A percentile compares a stretch with the other conserved stretches of the same genome.
These are phyloP conservation scores for Hortaea sp. DNA, from an alignment of 2,329 filamentous ascomycete genomes.

Conservation along the genomic window DNA sequence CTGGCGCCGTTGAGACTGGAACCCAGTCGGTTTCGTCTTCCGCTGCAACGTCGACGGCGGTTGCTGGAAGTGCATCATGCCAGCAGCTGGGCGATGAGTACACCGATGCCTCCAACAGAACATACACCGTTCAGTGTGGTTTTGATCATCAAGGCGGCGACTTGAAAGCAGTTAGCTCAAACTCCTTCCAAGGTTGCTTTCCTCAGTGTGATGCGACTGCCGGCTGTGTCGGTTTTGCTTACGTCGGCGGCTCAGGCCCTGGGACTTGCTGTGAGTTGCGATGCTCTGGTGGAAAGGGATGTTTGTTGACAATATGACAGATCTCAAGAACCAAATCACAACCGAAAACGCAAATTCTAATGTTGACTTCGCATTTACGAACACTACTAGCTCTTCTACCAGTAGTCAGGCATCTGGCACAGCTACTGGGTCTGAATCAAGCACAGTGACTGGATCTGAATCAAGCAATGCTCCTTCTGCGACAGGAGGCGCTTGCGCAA, in stretches of 20 bases:
- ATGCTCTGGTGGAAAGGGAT: too few species aligned
- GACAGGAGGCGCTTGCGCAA: background rate
- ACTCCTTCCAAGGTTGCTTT: slow-evolving; percentile 4
- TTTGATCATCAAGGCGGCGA: slow-evolving; percentile 1
- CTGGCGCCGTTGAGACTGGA: too few species aligned
- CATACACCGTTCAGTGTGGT: slow-evolving; percentile 3
- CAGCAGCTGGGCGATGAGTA: slow-evolving; percentile 4
- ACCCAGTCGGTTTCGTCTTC: too few species aligned
- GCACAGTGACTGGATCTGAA: too few species aligned
- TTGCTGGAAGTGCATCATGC: slow-evolving; percentile 8
- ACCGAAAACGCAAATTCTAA: background rate
- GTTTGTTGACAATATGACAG: background rate
- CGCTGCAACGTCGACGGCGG: background rate
- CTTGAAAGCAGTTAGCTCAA: background rate
- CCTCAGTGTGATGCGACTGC: slow-evolving; percentile 6
- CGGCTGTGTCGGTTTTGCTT: slow-evolving; percentile 10
- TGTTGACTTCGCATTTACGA: background rate
- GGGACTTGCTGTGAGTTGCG: slow-evolving; percentile 7
- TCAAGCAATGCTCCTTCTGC: background rate
- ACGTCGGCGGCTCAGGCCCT: slow-evolving; percentile 1
- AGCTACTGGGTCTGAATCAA: background rate
- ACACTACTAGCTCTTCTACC: background rate
- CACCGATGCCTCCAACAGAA: slow-evolving; percentile 2
- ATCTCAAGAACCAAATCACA: background rate
- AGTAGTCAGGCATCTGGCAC: background rate